Conservation (phyloP, 306 rosid species). For the Macrotyloma uniflorum region DNA sequence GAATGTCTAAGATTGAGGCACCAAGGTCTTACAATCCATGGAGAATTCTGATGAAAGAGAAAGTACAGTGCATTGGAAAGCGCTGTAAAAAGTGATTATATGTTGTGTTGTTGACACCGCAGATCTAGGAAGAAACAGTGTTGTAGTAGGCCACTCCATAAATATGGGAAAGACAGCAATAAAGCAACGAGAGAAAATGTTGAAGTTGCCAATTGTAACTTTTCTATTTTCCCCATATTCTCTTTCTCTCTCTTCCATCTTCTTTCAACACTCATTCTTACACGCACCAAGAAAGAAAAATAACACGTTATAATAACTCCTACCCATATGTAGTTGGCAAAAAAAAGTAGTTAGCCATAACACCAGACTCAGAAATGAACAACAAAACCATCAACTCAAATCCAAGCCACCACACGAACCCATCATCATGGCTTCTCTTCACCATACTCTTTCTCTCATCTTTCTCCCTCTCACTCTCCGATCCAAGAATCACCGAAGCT, state of each 20-base stretch:
- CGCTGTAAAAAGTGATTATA: background rate
- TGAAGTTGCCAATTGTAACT: background rate
- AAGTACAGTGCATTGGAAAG: background rate
- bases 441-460: conserved; percentile 14
- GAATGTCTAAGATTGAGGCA: no score
- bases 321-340: background rate
- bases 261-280: background rate
- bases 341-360: background rate
- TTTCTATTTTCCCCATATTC: background rate
- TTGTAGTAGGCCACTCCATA: background rate
- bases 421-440: conserved; percentile 39
- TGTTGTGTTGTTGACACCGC: background rate
- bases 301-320: background rate
- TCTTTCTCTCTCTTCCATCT: background rate
- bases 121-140: background rate
- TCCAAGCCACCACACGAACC: background rate
- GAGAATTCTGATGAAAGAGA: no score
- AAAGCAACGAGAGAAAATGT: background rate
- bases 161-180: background rate
- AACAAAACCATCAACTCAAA: background rate
- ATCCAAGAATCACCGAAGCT: conserved; percentile 64
- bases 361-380: background rate
- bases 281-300: background rate
- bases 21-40: no score
- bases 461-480: conserved; percentile 40